Evolutionary conservation across 1,284 basidiomycete species (phyloP), one percentile per base, ranked within the genome.

Genomic region (Ustilago cynodontis): DNA sequence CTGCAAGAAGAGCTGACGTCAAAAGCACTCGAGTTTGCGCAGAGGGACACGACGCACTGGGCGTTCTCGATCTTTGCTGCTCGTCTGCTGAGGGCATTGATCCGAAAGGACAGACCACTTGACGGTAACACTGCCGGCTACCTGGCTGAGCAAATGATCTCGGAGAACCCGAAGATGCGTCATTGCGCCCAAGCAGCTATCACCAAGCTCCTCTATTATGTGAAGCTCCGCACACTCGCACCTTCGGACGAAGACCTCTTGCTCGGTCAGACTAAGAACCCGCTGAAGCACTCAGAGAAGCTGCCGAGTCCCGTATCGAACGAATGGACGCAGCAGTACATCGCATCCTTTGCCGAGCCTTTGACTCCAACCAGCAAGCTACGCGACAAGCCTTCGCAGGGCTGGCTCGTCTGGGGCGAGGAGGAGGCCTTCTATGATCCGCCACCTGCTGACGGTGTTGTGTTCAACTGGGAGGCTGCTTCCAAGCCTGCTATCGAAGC

Each of bases 151-250:
- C 82, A 86, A 70, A 74, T 85, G 47, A 69, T 86, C 29, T 94
- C 93, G 80, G 92, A 94, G 52, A 93, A 97, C 73, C 91, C 93
- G 0, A 90, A 91, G 43, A 93, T 95, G 78, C 90, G 94, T 52
- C 87, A 89, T 60, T 90, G 90, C 72, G 92, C 92, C 14, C 91
- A 94, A 66, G 94, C 92, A 63, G 93, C 91, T 2, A 87, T 95
- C 37, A 90, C 91, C 24, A 93, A 92, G 85, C 86, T 94, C 35
- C 88, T 92, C 41, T 90, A 91, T 70, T 91, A 92, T 79, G 88
- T 95, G 86, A 96, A 97, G 87, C 90, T 95, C 57, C 91, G 95
- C 49, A 93, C 93, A 7, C 93, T 94, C 71, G 90, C 92, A 33
- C 87, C 88, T 65, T 90, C 82, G 1, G 88, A 88, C 8, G 90